These are phyloP conservation scores for Penicillium brevicompactum DNA, from an alignment of 2,329 filamentous ascomycete species.

Conservation along the genomic window DNA sequence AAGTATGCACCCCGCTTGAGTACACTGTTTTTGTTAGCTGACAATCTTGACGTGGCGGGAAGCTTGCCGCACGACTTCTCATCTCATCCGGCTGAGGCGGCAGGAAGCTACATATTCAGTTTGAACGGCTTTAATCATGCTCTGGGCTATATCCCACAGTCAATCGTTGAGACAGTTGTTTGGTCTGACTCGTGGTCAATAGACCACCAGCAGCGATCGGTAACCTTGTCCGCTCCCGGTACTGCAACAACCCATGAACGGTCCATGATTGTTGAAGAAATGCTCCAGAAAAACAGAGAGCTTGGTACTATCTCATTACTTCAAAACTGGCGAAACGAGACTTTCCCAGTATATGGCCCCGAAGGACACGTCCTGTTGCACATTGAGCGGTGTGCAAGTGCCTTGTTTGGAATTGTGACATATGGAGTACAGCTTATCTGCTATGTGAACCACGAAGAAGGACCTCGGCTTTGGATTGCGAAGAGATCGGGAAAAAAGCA, in stretches of 20 bases:
- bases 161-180: background rate
- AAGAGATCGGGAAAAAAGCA: slow-evolving; percentile 25
- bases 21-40: background rate
- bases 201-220: background rate
- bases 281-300: background rate
- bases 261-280: background rate
- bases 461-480: slow-evolving; percentile 30
- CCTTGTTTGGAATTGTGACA: slow-evolving; percentile 46
- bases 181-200: background rate
- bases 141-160: background rate
- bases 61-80: background rate
- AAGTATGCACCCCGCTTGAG: background rate
- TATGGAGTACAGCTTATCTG: slow-evolving; percentile 47
- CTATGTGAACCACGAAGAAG: slow-evolving; percentile 28
- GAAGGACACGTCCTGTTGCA: slow-evolving; percentile 44
- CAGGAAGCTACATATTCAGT: background rate
- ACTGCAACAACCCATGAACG: background rate
- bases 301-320: background rate
- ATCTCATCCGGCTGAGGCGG: background rate
- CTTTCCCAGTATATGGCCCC: slow-evolving; percentile 44
- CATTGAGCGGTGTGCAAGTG: slow-evolving; percentile 45
- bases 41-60: background rate
- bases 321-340: background rate
- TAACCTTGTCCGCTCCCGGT: background rate
- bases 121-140: background rate